Percentiles rank a stretch among this genome's conserved stretches.
Evolutionary conservation across 257 asterid species (phyloP).

Genomic region (Hygrophila difformis): DNA sequence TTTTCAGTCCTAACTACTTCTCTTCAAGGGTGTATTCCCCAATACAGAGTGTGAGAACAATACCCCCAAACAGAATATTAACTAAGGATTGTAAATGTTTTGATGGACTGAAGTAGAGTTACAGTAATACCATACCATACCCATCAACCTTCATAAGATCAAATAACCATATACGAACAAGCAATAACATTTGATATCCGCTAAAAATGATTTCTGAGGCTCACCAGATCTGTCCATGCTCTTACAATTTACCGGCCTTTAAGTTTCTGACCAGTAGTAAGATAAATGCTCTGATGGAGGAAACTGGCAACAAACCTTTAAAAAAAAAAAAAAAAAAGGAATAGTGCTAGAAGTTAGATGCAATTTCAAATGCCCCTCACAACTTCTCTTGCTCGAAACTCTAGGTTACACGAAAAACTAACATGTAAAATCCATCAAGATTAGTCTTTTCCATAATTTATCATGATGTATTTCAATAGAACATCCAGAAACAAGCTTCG

Average conservation of each 20-base stretch:
- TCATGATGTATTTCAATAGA: constrained; percentile 2
- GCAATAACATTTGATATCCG: not conserved
- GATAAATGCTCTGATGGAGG: constrained; percentile 13
- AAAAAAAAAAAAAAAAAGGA: constrained; percentile 9
- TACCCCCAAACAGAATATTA: too few relatives aligned
- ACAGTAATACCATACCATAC: not conserved
- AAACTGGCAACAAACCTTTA: constrained; percentile 6
- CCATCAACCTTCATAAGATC: constrained; percentile 5
- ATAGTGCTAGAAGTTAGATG: constrained; percentile 10
- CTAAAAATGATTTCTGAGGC: constrained; percentile 16
- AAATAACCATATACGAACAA: constrained; percentile 1
- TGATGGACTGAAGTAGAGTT: too few relatives aligned
- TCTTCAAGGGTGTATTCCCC: too few relatives aligned
- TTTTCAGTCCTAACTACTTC: too few relatives aligned
- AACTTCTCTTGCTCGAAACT: constrained; percentile 5
- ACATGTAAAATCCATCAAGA: not conserved
- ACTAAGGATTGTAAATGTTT: too few relatives aligned
- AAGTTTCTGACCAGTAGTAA: constrained; percentile 14
- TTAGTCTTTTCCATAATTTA: not conserved
- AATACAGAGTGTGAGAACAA: too few relatives aligned
- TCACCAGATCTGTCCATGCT: constrained; percentile 43
- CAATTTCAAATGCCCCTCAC: constrained; percentile 2
- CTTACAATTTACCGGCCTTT: constrained; percentile 16
- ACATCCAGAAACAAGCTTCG: not conserved
- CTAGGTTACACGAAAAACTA: constrained; percentile 7